A percentile compares a stretch with the other conserved stretches of the same genome.
These are phyloP conservation scores for Globisporangium megalacanthum DNA, from an alignment of 352 stramenopile species.

Conservation along the genomic window DNA sequence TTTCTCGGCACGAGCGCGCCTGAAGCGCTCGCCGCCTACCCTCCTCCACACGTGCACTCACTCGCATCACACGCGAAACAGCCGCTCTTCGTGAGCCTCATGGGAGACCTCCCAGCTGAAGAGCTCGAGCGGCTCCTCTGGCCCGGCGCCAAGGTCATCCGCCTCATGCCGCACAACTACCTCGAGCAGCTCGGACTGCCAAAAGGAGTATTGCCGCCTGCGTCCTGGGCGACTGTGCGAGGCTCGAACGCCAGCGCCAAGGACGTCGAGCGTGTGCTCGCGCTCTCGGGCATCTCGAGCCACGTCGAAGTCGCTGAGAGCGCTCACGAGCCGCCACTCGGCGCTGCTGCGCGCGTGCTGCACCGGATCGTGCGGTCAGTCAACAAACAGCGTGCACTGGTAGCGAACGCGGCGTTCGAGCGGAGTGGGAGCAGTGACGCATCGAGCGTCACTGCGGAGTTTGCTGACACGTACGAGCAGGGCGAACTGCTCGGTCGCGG, in stretches of 20 bases:
- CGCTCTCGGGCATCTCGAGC: constrained; percentile 46
- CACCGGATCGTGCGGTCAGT: constrained; percentile 29
- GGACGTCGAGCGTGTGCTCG: constrained; percentile 52
- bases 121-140: constrained; percentile 54
- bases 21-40: constrained; percentile 27
- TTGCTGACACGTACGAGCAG: constrained; percentile 57
- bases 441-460: constrained; percentile 20
- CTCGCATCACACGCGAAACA: constrained; percentile 14
- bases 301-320: constrained; percentile 36
- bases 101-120: constrained; percentile 50
- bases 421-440: constrained; percentile 7
- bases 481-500: constrained; percentile 49
- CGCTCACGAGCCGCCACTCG: constrained; percentile 3
- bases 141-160: constrained; percentile 63
- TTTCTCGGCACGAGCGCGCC: constrained; percentile 57
- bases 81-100: constrained; percentile 67
- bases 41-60: no score
- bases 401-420: constrained; percentile 4
- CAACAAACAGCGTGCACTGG: constrained; percentile 20
- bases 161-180: constrained; percentile 64
- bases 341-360: constrained; percentile 20
- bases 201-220: constrained; percentile 37
- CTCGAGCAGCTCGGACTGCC: constrained; percentile 49
- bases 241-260: constrained; percentile 43
- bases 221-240: constrained; percentile 50